phyloP scores from a whole-genome alignment of 805 yeast genomes.

The Zygoascus tannicola region DNA sequence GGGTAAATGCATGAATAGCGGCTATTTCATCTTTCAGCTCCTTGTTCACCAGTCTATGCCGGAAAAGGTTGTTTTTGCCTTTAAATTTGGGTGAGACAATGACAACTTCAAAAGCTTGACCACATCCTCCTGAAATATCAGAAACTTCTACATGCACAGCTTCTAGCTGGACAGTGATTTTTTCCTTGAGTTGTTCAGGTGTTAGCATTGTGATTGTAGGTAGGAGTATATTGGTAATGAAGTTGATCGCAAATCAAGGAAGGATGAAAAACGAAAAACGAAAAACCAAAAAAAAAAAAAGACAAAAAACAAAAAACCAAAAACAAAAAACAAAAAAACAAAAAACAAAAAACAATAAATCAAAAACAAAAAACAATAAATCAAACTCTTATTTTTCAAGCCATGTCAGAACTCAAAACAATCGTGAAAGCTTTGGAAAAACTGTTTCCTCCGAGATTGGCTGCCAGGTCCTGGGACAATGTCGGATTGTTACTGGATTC shows the following conservation, averaged over 20 bases:
- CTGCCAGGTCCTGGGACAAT: slow-evolving; percentile 91
- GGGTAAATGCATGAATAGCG: slow-evolving; percentile 89
- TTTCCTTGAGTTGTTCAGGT: not conserved
- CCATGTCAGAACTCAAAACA: slow-evolving; percentile 2
- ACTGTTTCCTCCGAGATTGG: slow-evolving; percentile 70
- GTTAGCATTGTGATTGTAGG: too few species aligned
- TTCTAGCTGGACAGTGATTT: slow-evolving; percentile 24
- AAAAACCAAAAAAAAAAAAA: too few species aligned
- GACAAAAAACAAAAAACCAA: too few species aligned
- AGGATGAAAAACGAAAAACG: too few species aligned
- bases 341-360: too few species aligned
- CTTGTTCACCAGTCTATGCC: slow-evolving; percentile 79
- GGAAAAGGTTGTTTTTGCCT: slow-evolving; percentile 74
- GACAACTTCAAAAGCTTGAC: slow-evolving; percentile 91
- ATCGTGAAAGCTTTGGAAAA: slow-evolving; percentile 41
- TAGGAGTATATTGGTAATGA: too few species aligned
- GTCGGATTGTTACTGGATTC: slow-evolving; percentile 84
- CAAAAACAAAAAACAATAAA: slow-evolving; percentile 3
- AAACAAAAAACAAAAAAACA: too few species aligned
- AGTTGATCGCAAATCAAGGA: too few species aligned
- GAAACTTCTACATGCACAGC: slow-evolving; percentile 63
- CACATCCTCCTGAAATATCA: slow-evolving; percentile 90
- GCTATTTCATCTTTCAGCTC: slow-evolving; percentile 79
- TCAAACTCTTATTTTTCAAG: too few species aligned
- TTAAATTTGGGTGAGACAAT: slow-evolving; percentile 66